Conservation (phyloP, 345 rosid species). For the Citrus trifoliata region DNA sequence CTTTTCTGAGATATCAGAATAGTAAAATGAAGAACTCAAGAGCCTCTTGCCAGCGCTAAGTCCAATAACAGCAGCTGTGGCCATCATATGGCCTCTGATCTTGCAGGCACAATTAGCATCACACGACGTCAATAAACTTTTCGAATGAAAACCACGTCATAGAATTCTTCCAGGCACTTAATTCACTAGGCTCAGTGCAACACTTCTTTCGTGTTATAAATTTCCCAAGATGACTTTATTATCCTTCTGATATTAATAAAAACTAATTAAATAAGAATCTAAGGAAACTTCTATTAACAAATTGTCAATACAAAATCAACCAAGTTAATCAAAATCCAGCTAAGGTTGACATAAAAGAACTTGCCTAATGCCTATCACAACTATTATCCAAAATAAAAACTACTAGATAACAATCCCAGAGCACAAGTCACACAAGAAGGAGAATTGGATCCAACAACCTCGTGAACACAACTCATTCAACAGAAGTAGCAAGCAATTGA, state of each 20-base stretch:
- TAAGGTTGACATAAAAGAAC: neutral
- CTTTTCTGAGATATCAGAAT: constrained; percentile 57
- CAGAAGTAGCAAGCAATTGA: neutral
- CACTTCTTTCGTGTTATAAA: neutral
- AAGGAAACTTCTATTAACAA: neutral
- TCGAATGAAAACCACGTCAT: constrained; percentile 9
- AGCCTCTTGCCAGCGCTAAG: constrained; percentile 74
- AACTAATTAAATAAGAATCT: neutral
- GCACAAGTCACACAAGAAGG: neutral
- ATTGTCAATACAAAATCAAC: neutral
- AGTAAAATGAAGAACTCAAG: constrained; percentile 62
- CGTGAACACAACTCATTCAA: neutral
- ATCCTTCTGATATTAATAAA: constrained; percentile 12
- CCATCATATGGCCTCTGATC: constrained; percentile 52
- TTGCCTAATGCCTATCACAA: neutral
- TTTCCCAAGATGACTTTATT: neutral
- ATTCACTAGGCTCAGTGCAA: constrained; percentile 10
- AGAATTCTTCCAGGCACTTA: constrained; percentile 13
- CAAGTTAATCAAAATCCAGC: neutral
- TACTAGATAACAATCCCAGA: neutral
- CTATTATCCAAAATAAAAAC: neutral
- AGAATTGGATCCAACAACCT: constrained; percentile 2
- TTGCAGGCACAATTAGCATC: constrained; percentile 22
- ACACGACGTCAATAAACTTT: constrained; percentile 24
- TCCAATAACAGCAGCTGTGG: constrained; percentile 81